Evolutionary conservation across 208 protist genomes (phyloP).

Genomic region (Acanthamoeba castellanii): DNA sequence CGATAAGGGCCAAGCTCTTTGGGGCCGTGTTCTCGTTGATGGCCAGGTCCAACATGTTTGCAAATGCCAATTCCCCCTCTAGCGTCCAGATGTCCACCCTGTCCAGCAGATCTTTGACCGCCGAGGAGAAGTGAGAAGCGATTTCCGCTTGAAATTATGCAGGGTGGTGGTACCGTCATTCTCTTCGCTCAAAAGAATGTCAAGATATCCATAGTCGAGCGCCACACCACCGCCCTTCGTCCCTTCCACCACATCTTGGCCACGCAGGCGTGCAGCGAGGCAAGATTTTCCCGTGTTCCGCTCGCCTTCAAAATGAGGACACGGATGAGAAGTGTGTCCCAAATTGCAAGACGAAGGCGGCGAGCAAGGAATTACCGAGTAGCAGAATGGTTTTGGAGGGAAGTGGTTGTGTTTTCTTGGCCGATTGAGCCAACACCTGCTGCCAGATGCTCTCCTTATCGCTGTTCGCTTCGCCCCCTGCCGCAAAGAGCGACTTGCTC

Average conservation of each 20-base stretch:
- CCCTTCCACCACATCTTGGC: neutral
- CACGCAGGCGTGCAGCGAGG: conserved; percentile 14
- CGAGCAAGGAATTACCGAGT: neutral
- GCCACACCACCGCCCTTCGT: conserved; percentile 22
- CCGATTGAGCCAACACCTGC: conserved; percentile 10
- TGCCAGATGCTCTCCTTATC: conserved; percentile 38
- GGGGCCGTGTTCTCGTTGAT: conserved; percentile 73
- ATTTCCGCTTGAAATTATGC: neutral
- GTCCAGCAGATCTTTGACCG: conserved; percentile 73
- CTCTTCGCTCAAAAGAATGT: conserved; percentile 51
- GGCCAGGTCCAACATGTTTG: conserved; percentile 78
- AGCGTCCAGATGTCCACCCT: conserved; percentile 80
- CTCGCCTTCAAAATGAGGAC: conserved; percentile 16
- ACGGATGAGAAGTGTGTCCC: neutral
- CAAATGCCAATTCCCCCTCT: conserved; percentile 76
- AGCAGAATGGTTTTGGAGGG: conserved; percentile 29
- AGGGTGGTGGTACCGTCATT: neutral
- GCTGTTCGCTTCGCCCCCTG: neutral
- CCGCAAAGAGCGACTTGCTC: neutral
- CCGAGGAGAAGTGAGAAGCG: neutral
- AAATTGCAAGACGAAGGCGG: neutral
- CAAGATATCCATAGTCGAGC: conserved; percentile 31
- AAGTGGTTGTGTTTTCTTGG: conserved; percentile 38
- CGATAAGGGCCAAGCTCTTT: conserved; percentile 77
- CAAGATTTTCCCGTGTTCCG: conserved; percentile 36